Base-by-base conservation (phyloP, 768 basidiomycete genomes). In the Boletus rubroflammeus region DNA sequence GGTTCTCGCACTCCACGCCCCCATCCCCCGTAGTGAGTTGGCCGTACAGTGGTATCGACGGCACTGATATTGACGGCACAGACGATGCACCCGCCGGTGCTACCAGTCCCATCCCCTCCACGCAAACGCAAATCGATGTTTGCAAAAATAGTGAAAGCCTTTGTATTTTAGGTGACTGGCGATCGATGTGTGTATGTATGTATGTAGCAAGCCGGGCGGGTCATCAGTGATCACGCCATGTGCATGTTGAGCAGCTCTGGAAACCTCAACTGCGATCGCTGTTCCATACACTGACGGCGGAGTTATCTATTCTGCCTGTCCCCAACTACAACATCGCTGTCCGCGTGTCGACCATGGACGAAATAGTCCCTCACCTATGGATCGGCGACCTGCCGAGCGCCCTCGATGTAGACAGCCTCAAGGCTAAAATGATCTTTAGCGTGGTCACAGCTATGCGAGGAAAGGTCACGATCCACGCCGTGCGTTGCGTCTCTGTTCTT, bases 341-440 rank as follows among this genome's bases (percentile, higher is more conserved):
- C 23, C 23, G 32, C 36, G 35, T 28, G 38, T 19, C 32, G 15
- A 51, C 65, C 11, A 90, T 95, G 86, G 82, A 95, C 72, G 81
- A 93, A 71, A 77, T 96, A 32, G 77, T 89, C 15, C 83, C 83
- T 29, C 81, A 84, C 5, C 72, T 97, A 2, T 96, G 93, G 93
- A 81, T 97, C 23, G 93, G 93, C 8, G 82, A 91, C 73, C 71
- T 94, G 7, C 72, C 75, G 7, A 89, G 86, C 59, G 89, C 91
- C 0, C 75, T 80, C 50, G 75, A 94, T 58, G 77, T 75, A 0
- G 75, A 80, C 41, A 74, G 71, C 3, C 79, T 96, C 55, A 82
- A 80, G 64, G 71, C 73, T n/a, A 78, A 84, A 57, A 83, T 84
- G n/a, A 90, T 97, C 8, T 83, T 77, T 59, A 86, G 87, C 64